Base-by-base conservation (phyloP, 148 eudicot genomes). In the Spergularia bocconei region DNA sequence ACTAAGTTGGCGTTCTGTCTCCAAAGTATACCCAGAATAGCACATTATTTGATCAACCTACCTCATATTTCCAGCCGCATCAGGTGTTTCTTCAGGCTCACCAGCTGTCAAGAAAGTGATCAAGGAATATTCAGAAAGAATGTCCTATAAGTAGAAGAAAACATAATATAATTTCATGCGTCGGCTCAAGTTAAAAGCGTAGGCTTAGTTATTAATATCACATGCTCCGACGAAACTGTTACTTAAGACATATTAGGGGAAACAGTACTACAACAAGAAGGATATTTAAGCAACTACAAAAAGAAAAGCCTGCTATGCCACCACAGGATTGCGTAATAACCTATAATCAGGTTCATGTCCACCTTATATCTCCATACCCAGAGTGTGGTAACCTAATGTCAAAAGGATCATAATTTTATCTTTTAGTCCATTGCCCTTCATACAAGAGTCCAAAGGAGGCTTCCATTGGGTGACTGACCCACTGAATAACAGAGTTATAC, bases 81-180 rank as follows among this genome's bases (percentile, higher is more conserved):
- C 84, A 75, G 89, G 78, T 44, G 83, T 75, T 58, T 77, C 90
- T 68, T 82, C 87, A 72, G 50, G 73, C 78, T 69, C 77, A 67
- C 58, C 71, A 72, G 81, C 97, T 91, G 71, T 63, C 69, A 80
- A 11, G 78, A 75, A 33, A 75, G 50, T 38, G 8, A 64, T 54
- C 11, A 56, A 74, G 48, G 4, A 56, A 65, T 64, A 52, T 38
- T 75, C 54, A 70, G 33, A 13, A 54, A 44, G 62, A 70, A 29
- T 19, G 64, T 13, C 15, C 39, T 33, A 54, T 53, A 2, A 56
- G 54, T 53, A 14, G 13, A 41, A 55, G 59, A 58, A 20, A 59
- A n/a, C 13, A 17, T 6, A 0, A 29, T 29, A 29, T 29, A 2
- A 29, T 29, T 12, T 51, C 7, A 79, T 14, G 55, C 36, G 25